Percentiles rank a stretch among this genome's conserved stretches.
Evolutionary conservation across 371 early-diverging fungal genomes (phyloP).

Genomic region (Saksenaea oblongispora): DNA sequence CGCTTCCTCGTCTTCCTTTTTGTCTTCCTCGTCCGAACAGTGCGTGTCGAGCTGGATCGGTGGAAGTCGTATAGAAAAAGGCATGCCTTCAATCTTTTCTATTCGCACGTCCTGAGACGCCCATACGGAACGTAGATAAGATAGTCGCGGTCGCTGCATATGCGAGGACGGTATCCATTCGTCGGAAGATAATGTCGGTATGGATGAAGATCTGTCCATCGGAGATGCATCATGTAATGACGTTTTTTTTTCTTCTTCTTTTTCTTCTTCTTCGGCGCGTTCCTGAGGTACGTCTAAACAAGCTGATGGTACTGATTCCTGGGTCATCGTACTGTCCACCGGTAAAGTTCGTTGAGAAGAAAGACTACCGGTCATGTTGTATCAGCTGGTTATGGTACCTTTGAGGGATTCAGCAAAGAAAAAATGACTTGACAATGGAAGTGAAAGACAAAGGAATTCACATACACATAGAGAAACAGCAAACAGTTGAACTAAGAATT

Average conservation of each 20-base stretch:
- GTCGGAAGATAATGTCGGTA: constrained; percentile 14
- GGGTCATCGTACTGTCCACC: not conserved
- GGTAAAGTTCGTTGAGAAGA: not conserved
- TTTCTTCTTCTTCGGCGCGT: not conserved
- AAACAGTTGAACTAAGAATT: no score
- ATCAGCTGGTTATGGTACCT: not conserved
- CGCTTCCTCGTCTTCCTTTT: not conserved
- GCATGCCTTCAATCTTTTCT: not conserved
- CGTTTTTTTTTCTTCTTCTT: not conserved
- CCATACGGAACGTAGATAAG: constrained; percentile 32
- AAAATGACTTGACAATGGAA: no score
- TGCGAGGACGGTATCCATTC: constrained; percentile 14
- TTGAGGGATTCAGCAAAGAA: not conserved
- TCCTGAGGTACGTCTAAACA: not conserved
- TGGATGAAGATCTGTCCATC: constrained; percentile 4
- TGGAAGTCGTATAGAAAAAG: not conserved
- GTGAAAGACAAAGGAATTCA: no score
- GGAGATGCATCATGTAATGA: not conserved
- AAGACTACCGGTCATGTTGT: not conserved
- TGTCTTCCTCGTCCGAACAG: not conserved
- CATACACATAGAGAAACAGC: no score
- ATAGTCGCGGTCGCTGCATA: constrained; percentile 22
- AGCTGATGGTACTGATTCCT: not conserved
- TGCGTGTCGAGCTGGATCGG: constrained; percentile 8
- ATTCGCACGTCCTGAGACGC: constrained; percentile 18